Base-by-base conservation (phyloP, 139 green algal genomes). In the Eudorina sp. region DNA sequence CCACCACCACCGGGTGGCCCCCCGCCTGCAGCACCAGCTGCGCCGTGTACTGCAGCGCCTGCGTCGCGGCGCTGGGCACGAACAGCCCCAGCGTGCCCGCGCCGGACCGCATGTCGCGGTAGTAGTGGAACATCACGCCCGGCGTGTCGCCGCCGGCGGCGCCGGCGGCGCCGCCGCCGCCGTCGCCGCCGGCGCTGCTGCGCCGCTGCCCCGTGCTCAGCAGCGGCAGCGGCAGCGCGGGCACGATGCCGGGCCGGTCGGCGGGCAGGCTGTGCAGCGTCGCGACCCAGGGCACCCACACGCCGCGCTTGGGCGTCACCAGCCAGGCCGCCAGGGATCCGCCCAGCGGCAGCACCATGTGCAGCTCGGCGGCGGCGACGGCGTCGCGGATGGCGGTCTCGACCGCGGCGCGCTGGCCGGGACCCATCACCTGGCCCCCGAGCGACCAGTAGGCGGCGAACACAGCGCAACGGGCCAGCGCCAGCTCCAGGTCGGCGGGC, bases 361-460 rank as follows among this genome's bases (percentile, higher is more conserved):
- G 31, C 76, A 90, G 41, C 46, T 84, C 86, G 4, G 70, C 80
- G 4, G 40, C 46, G 1, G n/a, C 74, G 14, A 64, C 62, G 11
- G 81, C 85, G 18, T 88, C 80, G 29, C 48, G 48, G 34, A 90
- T 69, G 21, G 89, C 85, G n/a, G 72, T 23, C 72, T 90, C 86
- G 19, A 87, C 31, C 0, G 29, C 53, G 0, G 27, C 16, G 38
- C 86, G 86, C 51, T 87, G 77, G 18, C 3, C 29, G 27, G 53
- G 29, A n/a, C 53, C 64, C 29, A 91, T 27, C 73, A 88, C 75
- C 74, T 91, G 64, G 4, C 85, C 73, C 23, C 82, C 90, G 7
- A 93, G 31, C 1, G 45, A 70, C 86, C 90, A 93, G 86, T 93
- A 83, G 51, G 53, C 7, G 11, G 53, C 40, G 45, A 91, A 93